Base-by-base conservation (phyloP, 2,329 filamentous ascomycete genomes). In the Proliferodiscus dingleyae region DNA sequence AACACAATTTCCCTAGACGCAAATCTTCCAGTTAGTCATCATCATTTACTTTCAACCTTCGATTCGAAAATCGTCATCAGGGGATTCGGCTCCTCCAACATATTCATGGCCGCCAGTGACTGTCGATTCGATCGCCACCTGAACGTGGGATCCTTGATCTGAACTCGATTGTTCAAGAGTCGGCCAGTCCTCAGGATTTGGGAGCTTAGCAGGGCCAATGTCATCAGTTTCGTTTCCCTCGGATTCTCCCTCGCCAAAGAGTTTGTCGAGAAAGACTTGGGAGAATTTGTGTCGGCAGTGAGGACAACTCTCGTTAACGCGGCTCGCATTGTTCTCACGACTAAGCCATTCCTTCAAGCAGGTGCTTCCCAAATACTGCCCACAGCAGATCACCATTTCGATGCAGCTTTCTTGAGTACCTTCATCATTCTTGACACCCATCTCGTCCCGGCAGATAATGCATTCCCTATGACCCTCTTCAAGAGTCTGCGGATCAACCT, bases 301-400 rank as follows among this genome's bases (percentile, higher is more conserved):
- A 5, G 57, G 55, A 29, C 55, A 57, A n/a, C n/a, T 9, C 37
- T 43, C 6, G 41, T 24, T 5, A 23, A 24, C 7, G 21, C 28
- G 3, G 21, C 24, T 30, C 9, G 8, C 28, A 28, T 47, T 15
- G 2, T 24, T 26, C 6, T 41, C 41, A 8, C 21, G 16, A 19
- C 32, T 19, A 5, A 56, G 28, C 55, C 56, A 58, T 9, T 18
- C 16, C 22, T 46, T 50, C 10, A 60, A 23, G 24, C 56, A 61
- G 8, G 38, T 15, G 10, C 19, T 36, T 8, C 57, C 56, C 21
- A 60, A 43, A 11, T 51, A 41, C 22, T 58, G 50, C 1, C 40
- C 39, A 41, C 58, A 61, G 40, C 57, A 61, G 10, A 51, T 48
- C 2, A 52, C 41, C 30, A 61, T 29, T 21, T 46, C 37, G 18